phyloP scores from a whole-genome alignment of 495 filamentous ascomycete genomes.

The Neurospora sublineolata region DNA sequence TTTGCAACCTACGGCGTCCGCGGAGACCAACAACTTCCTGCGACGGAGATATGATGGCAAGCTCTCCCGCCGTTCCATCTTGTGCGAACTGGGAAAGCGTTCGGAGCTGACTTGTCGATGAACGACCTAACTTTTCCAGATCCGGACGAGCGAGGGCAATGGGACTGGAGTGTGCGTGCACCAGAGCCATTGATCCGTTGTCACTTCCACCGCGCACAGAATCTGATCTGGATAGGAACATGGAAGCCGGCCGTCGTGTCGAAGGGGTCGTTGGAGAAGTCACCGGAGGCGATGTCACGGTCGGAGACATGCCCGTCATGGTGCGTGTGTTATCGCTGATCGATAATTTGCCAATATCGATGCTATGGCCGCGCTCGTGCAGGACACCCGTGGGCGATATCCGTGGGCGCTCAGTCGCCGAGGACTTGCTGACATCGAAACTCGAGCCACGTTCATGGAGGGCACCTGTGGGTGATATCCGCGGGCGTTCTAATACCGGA shows the following conservation, averaged over 20 bases:
- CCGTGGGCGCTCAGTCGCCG: conserved; percentile 22
- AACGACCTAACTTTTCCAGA: conserved; percentile 65
- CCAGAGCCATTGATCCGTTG: conserved; percentile 23
- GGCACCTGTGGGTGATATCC: conserved; percentile 16
- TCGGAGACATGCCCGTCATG: conserved; percentile 19
- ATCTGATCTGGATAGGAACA: conserved; percentile 43
- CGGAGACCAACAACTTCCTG: conserved; percentile 81
- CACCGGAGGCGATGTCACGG: background rate
- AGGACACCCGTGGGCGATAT: conserved; percentile 19
- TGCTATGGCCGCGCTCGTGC: conserved; percentile 38
- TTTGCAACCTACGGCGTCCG: conserved; percentile 72
- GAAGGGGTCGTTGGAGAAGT: conserved; percentile 21
- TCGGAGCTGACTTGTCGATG: conserved; percentile 77
- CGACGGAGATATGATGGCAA: conserved; percentile 58
- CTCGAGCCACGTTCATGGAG: conserved; percentile 38
- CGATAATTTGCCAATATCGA: conserved; percentile 40
- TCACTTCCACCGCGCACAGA: conserved; percentile 27
- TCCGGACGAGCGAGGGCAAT: conserved; percentile 48
- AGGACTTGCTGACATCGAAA: conserved; percentile 37
- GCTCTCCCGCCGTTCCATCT: conserved; percentile 61
- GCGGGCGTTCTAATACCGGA: conserved; percentile 25
- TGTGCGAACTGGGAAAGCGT: conserved; percentile 80
- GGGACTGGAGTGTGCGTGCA: conserved; percentile 36
- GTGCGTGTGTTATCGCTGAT: conserved; percentile 22
- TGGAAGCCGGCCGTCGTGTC: conserved; percentile 40